These are phyloP conservation scores for Ophiostoma sp. DNA, from an alignment of 2,329 filamentous ascomycete species.

Conservation along the genomic window DNA sequence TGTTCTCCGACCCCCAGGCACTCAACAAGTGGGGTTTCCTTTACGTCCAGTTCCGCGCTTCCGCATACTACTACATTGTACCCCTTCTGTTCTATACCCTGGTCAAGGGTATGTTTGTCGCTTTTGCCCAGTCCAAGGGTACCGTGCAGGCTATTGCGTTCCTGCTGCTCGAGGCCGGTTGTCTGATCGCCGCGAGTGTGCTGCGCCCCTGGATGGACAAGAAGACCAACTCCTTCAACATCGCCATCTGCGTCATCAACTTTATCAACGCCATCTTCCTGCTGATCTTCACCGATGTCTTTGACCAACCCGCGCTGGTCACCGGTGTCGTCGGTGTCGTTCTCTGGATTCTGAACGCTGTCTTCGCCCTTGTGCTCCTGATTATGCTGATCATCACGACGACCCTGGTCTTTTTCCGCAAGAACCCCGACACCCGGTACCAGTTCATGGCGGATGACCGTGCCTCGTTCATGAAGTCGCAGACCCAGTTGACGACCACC, in stretches of 20 bases:
- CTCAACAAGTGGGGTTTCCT: constrained; percentile 92
- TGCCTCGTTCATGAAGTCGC: constrained; percentile 85
- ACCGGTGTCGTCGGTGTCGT: constrained; percentile 77
- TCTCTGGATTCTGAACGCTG: constrained; percentile 76
- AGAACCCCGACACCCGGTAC: constrained; percentile 82
- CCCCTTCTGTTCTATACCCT: constrained; percentile 66
- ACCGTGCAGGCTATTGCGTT: constrained; percentile 69
- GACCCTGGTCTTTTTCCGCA: constrained; percentile 64
- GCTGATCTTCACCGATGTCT: constrained; percentile 74
- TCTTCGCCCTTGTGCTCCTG: constrained; percentile 68
- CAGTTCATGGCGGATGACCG: constrained; percentile 86
- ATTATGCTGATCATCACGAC: constrained; percentile 68
- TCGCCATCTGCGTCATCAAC: constrained; percentile 74
- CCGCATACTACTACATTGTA: constrained; percentile 82
- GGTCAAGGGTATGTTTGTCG: constrained; percentile 76
- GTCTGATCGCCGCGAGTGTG: constrained; percentile 66
- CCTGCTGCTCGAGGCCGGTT: constrained; percentile 66
- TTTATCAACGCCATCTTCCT: constrained; percentile 78
- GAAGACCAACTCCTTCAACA: constrained; percentile 87
- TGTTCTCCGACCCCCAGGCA: constrained; percentile 77
- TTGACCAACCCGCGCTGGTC: constrained; percentile 70
- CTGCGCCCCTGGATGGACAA: constrained; percentile 92
- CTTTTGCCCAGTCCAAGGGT: constrained; percentile 61
- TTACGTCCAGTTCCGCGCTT: constrained; percentile 83
- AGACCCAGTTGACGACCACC: constrained; percentile 61